Percentiles rank a stretch among this genome's conserved stretches.
These are phyloP conservation scores for Penicillium antarcticum DNA, from an alignment of 495 filamentous ascomycete species.

Conservation along the genomic window DNA sequence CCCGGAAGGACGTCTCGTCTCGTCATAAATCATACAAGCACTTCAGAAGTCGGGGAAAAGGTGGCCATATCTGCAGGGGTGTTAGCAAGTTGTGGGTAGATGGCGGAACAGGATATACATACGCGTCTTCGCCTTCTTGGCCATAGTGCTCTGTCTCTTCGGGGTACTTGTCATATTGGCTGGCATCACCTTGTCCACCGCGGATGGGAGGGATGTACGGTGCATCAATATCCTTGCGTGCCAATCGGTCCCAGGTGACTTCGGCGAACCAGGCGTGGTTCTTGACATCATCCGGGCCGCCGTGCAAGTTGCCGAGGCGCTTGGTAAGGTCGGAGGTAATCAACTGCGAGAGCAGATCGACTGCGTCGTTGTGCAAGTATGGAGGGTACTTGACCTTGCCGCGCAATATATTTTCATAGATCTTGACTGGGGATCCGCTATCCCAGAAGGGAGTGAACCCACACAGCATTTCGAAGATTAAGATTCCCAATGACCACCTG, in stretches of 20 bases:
- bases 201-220: constrained; percentile 97
- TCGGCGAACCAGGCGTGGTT: constrained; percentile 94
- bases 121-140: constrained; percentile 72
- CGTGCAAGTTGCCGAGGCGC: constrained; percentile 88
- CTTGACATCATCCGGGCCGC: constrained; percentile 92
- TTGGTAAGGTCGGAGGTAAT: constrained; percentile 96
- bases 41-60: constrained; percentile 71
- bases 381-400: constrained; percentile 93
- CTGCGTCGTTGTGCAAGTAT: constrained; percentile 91
- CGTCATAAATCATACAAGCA: constrained; percentile 37
- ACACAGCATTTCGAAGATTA: constrained; percentile 99
- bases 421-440: constrained; percentile 93
- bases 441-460: constrained; percentile 99
- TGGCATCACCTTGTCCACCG: constrained; percentile 89
- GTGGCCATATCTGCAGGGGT: constrained; percentile 58
- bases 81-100: constrained; percentile 10
- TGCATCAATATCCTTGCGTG: constrained; percentile 94
- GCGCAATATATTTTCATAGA: constrained; percentile 96
- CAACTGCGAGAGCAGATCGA: constrained; percentile 84
- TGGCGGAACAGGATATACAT: constrained; percentile 39
- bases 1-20: constrained; percentile 31
- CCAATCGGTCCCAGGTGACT: constrained; percentile 93
- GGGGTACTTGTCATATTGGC: constrained; percentile 96
- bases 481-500: constrained; percentile 97
- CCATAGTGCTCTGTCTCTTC: constrained; percentile 95